A percentile compares a stretch with the other conserved stretches of the same genome.
These are phyloP conservation scores for Vigna trinervia DNA, from an alignment of 306 rosid genomes.

Conservation along the genomic window DNA sequence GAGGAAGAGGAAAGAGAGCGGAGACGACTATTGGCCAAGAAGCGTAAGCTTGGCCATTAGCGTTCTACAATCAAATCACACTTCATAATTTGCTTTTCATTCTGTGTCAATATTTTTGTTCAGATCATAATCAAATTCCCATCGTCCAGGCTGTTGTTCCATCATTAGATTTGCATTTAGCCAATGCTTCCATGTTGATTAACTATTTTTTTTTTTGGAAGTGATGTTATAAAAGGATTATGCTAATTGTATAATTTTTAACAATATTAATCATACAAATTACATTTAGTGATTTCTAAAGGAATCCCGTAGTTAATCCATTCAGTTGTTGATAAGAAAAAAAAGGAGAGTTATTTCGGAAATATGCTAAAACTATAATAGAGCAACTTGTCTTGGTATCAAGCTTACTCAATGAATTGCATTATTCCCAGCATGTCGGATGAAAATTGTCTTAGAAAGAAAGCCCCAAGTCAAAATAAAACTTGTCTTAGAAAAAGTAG, in stretches of 20 bases:
- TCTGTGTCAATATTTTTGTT: no score
- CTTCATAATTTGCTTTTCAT: no score
- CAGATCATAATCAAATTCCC: no score
- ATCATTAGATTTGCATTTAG: slow-evolving; percentile 32
- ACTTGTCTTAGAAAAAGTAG: no score
- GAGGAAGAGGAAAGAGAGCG: slow-evolving; percentile 62
- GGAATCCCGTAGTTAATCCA: no score
- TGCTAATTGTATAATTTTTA: background rate
- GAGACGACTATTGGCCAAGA: slow-evolving; percentile 50
- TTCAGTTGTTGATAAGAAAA: background rate
- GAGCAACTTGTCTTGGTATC: no score
- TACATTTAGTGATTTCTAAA: background rate
- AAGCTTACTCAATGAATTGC: no score
- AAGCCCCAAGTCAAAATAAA: no score
- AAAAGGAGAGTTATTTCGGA: background rate
- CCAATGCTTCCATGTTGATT: slow-evolving; percentile 36
- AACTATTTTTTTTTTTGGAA: background rate
- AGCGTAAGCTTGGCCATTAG: slow-evolving; percentile 49
- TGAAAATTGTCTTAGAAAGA: no score
- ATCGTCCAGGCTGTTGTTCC: background rate
- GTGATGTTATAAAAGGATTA: background rate
- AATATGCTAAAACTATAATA: no score
- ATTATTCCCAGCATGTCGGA: no score
- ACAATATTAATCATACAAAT: background rate
- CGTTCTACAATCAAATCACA: background rate